phyloP scores from a whole-genome alignment of 306 rosid genomes.

The Morella rubra region DNA sequence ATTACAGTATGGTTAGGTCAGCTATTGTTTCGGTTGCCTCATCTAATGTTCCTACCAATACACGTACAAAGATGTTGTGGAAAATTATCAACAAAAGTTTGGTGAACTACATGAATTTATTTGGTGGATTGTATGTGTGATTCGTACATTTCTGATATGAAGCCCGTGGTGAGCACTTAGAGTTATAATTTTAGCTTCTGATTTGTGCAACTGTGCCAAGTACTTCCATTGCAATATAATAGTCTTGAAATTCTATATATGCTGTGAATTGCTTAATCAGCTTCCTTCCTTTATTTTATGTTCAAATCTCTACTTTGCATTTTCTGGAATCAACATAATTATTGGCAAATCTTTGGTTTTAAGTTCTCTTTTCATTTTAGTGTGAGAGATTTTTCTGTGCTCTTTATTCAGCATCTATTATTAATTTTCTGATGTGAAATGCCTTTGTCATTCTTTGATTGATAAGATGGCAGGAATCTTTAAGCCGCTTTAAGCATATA shows the following conservation, averaged over 20 bases:
- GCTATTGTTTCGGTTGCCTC: slow-evolving; percentile 4
- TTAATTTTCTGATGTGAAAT: slow-evolving; percentile 25
- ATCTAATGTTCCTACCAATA: slow-evolving; percentile 12
- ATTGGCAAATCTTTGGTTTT: slow-evolving; percentile 11
- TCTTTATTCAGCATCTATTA: slow-evolving; percentile 12
- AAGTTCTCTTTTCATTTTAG: slow-evolving; percentile 4
- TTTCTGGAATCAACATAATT: not conserved
- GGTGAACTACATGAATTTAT: not conserved
- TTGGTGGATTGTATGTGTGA: not conserved
- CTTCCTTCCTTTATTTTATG: slow-evolving; percentile 1
- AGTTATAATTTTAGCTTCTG: slow-evolving; percentile 1
- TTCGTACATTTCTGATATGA: not conserved
- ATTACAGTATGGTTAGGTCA: slow-evolving; percentile 9
- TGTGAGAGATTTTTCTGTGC: slow-evolving; percentile 14
- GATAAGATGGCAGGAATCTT: slow-evolving; percentile 73
- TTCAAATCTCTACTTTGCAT: not conserved
- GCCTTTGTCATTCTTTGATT: slow-evolving; percentile 31
- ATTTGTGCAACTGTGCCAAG: not conserved
- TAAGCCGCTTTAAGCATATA: slow-evolving; percentile 63
- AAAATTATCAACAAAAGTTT: not conserved
- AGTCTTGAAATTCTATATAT: not conserved
- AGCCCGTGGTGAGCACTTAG: slow-evolving; percentile 12
- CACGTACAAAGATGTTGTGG: slow-evolving; percentile 11
- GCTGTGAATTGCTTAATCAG: slow-evolving; percentile 20
- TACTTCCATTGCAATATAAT: slow-evolving; percentile 10